Percentiles rank a stretch among this genome's conserved stretches.
Conservation (phyloP, 169 alveolate species). For the Neospora caninum region DNA sequence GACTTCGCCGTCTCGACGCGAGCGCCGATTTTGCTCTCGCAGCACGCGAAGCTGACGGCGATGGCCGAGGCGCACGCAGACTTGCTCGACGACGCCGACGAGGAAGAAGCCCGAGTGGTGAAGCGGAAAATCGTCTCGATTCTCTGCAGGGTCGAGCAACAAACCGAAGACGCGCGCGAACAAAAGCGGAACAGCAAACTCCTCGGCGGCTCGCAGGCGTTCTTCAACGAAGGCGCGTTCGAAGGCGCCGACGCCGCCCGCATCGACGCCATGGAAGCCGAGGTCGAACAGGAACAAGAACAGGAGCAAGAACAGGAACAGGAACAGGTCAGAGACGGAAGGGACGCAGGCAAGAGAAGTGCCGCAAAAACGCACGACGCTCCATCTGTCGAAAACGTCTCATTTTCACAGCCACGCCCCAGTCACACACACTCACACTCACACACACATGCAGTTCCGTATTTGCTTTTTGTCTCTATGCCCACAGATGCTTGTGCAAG, state of each 20-base stretch:
- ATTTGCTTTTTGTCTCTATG: too few species aligned
- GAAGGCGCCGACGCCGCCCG: constrained; percentile 17
- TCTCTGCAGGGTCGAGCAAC: not conserved
- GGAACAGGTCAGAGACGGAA: not conserved
- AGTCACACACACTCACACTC: too few species aligned
- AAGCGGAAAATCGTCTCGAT: not conserved
- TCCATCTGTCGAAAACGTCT: too few species aligned
- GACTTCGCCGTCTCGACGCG: constrained; percentile 35
- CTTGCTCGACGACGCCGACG: constrained; percentile 43
- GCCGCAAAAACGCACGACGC: too few species aligned
- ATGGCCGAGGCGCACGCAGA: constrained; percentile 59
- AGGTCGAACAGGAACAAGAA: constrained; percentile 71
- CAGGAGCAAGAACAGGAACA: constrained; percentile 60
- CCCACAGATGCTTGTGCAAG: too few species aligned
- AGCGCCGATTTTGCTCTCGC: constrained; percentile 35
- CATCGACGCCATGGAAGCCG: constrained; percentile 68
- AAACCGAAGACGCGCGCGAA: not conserved
- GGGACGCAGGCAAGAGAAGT: too few species aligned
- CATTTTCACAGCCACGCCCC: too few species aligned
- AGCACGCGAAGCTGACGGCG: not conserved
- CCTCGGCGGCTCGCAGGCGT: not conserved
- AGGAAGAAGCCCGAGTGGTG: not conserved
- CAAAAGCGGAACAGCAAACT: not conserved
- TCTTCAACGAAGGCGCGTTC: not conserved
- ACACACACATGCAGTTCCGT: too few species aligned